Percentiles rank a stretch among this genome's conserved stretches.
These are phyloP conservation scores for Penicillium sp. DNA, from an alignment of 2,329 filamentous ascomycete genomes.

Conservation along the genomic window DNA sequence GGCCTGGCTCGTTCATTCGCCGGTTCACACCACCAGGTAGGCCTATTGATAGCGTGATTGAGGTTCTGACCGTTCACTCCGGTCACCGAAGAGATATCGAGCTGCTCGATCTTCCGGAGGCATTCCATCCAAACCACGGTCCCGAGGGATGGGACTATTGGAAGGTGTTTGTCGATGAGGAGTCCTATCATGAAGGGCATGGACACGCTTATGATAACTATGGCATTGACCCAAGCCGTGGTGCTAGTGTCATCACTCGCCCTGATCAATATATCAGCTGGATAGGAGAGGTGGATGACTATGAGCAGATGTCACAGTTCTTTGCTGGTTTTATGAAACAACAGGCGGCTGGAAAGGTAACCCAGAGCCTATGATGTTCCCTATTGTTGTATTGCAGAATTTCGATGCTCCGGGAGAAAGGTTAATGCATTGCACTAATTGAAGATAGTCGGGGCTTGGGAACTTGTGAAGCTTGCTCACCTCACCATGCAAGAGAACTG, in stretches of 20 bases:
- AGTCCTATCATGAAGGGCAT: slow-evolving; percentile 49
- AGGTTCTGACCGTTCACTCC: slow-evolving; percentile 59
- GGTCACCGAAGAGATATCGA: slow-evolving; percentile 49
- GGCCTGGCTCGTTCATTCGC: slow-evolving; percentile 42
- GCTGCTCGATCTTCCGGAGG: slow-evolving; percentile 48
- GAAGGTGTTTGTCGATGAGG: slow-evolving; percentile 55
- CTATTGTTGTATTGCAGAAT: too few relatives aligned
- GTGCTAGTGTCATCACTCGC: slow-evolving; percentile 51
- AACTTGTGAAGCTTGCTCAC: too few relatives aligned
- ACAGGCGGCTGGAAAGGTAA: background rate
- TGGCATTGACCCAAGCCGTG: slow-evolving; percentile 45
- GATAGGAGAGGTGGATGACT: slow-evolving; percentile 23
- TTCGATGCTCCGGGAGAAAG: too few relatives aligned
- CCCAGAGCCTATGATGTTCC: too few relatives aligned
- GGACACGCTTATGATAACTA: slow-evolving; percentile 55
- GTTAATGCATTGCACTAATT: too few relatives aligned
- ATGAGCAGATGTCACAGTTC: slow-evolving; percentile 16
- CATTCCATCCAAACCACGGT: slow-evolving; percentile 48
- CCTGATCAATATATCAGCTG: slow-evolving; percentile 54
- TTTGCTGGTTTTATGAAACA: slow-evolving; percentile 16
- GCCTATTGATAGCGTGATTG: slow-evolving; percentile 51
- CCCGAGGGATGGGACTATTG: slow-evolving; percentile 54
- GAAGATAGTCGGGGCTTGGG: too few relatives aligned
- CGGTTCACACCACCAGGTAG: slow-evolving; percentile 40
- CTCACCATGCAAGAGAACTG: too few relatives aligned